A percentile compares a stretch with the other conserved stretches of the same genome.
These are phyloP conservation scores for Parathielavia appendiculata DNA, from an alignment of 495 filamentous ascomycete species.

Conservation along the genomic window DNA sequence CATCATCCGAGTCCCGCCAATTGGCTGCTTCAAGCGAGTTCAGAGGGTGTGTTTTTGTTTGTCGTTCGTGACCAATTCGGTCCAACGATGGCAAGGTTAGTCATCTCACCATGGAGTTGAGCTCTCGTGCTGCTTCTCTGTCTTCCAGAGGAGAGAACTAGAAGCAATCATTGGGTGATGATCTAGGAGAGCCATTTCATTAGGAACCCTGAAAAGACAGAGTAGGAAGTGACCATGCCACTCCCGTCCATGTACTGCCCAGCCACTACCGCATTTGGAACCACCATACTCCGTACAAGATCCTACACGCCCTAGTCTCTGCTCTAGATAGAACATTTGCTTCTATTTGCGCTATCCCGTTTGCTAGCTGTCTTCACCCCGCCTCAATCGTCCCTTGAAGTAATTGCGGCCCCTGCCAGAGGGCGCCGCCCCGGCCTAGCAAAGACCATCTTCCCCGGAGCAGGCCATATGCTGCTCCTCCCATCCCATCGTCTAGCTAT, in stretches of 20 bases:
- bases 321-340: background rate
- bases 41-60: background rate
- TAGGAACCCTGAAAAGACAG: background rate
- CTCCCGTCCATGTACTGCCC: background rate
- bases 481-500: background rate
- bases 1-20: background rate
- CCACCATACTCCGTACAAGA: background rate
- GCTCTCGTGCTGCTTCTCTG: too few species aligned
- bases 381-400: conserved; percentile 5
- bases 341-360: conserved; percentile 10
- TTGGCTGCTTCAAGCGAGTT: conserved; percentile 5
- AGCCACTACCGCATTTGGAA: background rate
- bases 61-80: background rate
- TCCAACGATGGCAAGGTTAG: background rate
- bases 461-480: conserved; percentile 19
- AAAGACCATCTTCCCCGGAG: conserved; percentile 12
- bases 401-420: conserved; percentile 13
- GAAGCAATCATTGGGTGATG: too few species aligned
- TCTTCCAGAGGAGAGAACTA: too few species aligned
- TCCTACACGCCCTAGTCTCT: too few species aligned
- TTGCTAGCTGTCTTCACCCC: background rate
- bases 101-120: too few species aligned
- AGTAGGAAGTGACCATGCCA: background rate
- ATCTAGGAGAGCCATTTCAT: too few species aligned
- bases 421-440: conserved; percentile 13